phyloP scores from a whole-genome alignment of 2,329 filamentous ascomycete species.

The Sclerotinia spermophila region DNA sequence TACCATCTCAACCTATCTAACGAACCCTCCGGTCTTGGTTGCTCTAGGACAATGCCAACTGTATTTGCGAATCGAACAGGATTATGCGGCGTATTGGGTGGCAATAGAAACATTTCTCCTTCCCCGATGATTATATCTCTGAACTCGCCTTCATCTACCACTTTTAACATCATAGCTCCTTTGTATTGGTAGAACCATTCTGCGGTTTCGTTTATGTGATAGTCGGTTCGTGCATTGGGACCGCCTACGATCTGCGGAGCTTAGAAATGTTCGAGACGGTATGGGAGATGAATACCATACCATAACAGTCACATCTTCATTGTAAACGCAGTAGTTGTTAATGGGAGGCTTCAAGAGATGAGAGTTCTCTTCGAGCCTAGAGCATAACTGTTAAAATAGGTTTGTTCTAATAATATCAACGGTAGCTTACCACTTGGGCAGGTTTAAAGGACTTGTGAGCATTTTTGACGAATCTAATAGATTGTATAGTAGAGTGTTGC shows the following conservation, averaged over 20 bases:
- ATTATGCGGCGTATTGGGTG: slow-evolving; percentile 93
- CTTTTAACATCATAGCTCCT: slow-evolving; percentile 89
- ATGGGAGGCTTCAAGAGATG: slow-evolving; percentile 82
- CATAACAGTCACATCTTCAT: slow-evolving; percentile 79
- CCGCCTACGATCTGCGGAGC: slow-evolving; percentile 77
- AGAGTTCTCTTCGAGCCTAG: slow-evolving; percentile 86
- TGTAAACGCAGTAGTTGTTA: slow-evolving; percentile 97
- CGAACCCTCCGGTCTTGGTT: slow-evolving; percentile 65
- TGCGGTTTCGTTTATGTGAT: slow-evolving; percentile 94
- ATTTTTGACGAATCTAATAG: slow-evolving; percentile 21
- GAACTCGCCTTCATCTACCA: slow-evolving; percentile 71
- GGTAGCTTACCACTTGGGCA: slow-evolving; percentile 35
- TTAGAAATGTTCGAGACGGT: slow-evolving; percentile 5
- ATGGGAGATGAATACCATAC: slow-evolving; percentile 39
- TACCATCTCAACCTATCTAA: slow-evolving; percentile 89
- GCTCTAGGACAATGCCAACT: slow-evolving; percentile 90
- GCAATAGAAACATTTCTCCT: slow-evolving; percentile 90
- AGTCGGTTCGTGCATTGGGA: slow-evolving; percentile 93
- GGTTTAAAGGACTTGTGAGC: slow-evolving; percentile 33
- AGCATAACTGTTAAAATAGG: slow-evolving; percentile 9
- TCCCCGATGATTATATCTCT: slow-evolving; percentile 85
- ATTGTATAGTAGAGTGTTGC: neutral
- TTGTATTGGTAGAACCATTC: slow-evolving; percentile 99
- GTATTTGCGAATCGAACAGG: slow-evolving; percentile 90
- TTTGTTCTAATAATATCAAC: neutral